Evolutionary conservation across 2,329 filamentous ascomycete genomes (phyloP), one percentile per base, ranked within the genome.

Genomic region (Thelonectria olida): DNA sequence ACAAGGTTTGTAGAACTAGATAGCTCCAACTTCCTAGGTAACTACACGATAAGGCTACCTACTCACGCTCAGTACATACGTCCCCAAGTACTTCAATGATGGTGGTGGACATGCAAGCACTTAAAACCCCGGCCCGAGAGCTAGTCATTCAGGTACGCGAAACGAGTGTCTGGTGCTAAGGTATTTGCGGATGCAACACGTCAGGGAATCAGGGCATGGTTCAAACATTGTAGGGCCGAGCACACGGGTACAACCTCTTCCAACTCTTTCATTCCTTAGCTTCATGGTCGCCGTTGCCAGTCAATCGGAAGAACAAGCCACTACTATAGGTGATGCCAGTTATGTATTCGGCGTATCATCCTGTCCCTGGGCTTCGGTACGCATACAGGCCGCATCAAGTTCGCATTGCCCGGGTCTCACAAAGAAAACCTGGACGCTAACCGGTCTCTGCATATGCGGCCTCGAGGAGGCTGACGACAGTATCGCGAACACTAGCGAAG

Each of bases 31-130:
- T n/a, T n/a, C n/a, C n/a, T n/a, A n/a, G n/a, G n/a, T n/a, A n/a
- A n/a, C n/a, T n/a, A n/a, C n/a, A n/a, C n/a, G n/a, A n/a, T n/a
- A n/a, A n/a, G n/a, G n/a, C n/a, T n/a, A n/a, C n/a, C n/a, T n/a
- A n/a, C n/a, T n/a, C n/a, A n/a, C n/a, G n/a, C n/a, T n/a, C n/a
- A n/a, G n/a, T 31, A 28, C 10, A 28, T 28, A 28, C 27, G 27
- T 28, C 6, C 10, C 10, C 27, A 10, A 28, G 27, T 27, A 51
- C 56, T 56, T 45, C 34, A 23, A 7, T 42, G n/a, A n/a, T n/a
- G n/a, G n/a, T n/a, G n/a, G n/a, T n/a, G 4, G 10, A 4, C 28
- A 69, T 70, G 68, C 68, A 70, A 70, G 68, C 68, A 70, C 68
- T 70, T 70, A 67, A 70, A 70, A 55, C 68, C 68, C 68, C 25